Percentiles rank a stretch among this genome's conserved stretches.
Conservation (phyloP, 495 filamentous ascomycete species). For the Aspergillus leporis region DNA sequence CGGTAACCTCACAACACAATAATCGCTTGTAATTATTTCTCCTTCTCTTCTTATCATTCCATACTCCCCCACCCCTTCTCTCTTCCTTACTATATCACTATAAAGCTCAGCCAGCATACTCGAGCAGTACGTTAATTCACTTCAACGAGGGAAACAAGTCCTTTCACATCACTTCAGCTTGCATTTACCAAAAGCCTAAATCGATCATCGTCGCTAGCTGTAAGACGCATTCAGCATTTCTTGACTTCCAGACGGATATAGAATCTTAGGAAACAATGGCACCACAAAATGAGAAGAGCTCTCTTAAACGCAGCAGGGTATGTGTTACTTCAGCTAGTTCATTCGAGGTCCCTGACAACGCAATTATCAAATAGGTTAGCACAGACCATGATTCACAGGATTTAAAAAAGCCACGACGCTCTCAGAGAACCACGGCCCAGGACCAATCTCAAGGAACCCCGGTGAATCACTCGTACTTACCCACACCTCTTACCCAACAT, state of each 20-base stretch:
- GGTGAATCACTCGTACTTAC: constrained; percentile 66
- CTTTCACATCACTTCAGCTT: neutral
- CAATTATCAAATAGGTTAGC: constrained; percentile 31
- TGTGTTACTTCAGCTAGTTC: constrained; percentile 7
- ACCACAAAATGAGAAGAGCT: constrained; percentile 51
- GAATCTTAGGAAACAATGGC: constrained; percentile 38
- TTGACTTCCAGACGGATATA: neutral
- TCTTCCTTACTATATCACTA: neutral
- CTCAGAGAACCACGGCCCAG: constrained; percentile 54
- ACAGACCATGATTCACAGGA: constrained; percentile 43
- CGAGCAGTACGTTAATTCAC: neutral
- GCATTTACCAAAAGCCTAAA: neutral
- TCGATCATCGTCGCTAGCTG: neutral
- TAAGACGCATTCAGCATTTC: neutral
- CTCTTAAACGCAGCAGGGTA: constrained; percentile 55
- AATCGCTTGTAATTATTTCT: neutral
- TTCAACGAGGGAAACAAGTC: neutral
- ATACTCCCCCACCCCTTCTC: neutral
- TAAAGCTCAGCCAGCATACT: neutral
- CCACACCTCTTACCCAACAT: constrained; percentile 77
- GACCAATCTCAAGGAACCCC: constrained; percentile 57
- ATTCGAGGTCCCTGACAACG: constrained; percentile 16
- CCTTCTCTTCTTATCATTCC: neutral
- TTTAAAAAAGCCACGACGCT: constrained; percentile 53
- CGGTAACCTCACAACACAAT: neutral